Percentiles rank a stretch among this genome's conserved stretches.
phyloP scores from a whole-genome alignment of 192 early-diverging fungal species.

The Entophlyctis luteolus region DNA sequence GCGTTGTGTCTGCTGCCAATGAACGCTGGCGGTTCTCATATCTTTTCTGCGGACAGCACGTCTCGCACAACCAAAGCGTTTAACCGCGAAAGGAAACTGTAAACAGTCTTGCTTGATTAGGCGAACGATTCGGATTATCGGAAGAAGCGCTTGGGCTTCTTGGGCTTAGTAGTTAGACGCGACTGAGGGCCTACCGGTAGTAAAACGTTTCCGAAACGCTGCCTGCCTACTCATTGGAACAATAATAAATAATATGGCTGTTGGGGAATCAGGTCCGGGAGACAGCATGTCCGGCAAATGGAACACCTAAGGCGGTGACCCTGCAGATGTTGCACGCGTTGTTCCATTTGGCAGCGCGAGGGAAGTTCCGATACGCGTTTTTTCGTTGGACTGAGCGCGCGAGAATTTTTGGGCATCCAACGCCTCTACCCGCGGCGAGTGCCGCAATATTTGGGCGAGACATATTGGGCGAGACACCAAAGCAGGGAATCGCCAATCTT shows the following conservation, averaged over 20 bases:
- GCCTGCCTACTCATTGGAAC: too few species aligned
- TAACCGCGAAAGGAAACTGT: background rate
- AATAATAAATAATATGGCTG: too few species aligned
- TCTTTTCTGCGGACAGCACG: background rate
- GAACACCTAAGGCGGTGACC: background rate
- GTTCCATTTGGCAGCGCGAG: constrained; percentile 25
- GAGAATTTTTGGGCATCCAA: too few species aligned
- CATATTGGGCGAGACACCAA: too few species aligned
- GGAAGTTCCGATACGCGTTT: too few species aligned
- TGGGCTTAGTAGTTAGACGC: constrained; percentile 3
- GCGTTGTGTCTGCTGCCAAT: background rate
- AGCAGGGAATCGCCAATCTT: too few species aligned
- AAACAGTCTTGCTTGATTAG: constrained; percentile 17
- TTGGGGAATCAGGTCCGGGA: background rate
- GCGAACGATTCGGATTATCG: constrained; percentile 13
- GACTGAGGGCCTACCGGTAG: background rate
- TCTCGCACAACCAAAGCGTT: background rate
- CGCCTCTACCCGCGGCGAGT: too few species aligned
- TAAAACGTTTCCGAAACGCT: background rate
- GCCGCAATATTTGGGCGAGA: too few species aligned
- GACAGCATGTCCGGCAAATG: background rate
- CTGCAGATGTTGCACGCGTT: constrained; percentile 18
- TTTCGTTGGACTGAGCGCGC: too few species aligned
- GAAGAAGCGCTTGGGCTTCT: constrained; percentile 13
- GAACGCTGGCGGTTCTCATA: background rate